phyloP scores from a whole-genome alignment of 116 monocot genomes.

The Cymodocea nodosa region DNA sequence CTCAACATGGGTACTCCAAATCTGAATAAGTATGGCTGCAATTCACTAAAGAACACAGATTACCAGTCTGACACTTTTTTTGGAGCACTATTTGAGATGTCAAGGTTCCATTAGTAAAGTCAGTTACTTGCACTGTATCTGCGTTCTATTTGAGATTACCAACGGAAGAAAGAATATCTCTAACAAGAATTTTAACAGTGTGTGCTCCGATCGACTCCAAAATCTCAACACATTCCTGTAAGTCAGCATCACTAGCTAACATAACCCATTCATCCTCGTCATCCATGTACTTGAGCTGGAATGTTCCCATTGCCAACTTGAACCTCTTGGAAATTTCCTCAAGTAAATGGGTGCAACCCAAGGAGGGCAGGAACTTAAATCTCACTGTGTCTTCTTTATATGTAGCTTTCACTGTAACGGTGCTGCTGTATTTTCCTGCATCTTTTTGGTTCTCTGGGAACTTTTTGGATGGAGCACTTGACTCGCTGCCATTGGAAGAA shows the following conservation, averaged over 20 bases:
- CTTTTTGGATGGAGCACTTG: constrained; percentile 38
- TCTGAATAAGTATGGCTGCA: too few species aligned
- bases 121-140: too few species aligned
- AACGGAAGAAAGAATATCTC: constrained; percentile 17
- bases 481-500: constrained; percentile 62
- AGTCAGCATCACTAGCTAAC: constrained; percentile 42
- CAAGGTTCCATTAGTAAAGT: background rate
- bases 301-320: constrained; percentile 34
- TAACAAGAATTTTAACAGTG: constrained; percentile 43
- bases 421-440: background rate
- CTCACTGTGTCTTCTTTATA: constrained; percentile 65
- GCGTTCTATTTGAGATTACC: constrained; percentile 44
- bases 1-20: too few species aligned
- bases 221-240: constrained; percentile 56
- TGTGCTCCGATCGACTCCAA: constrained; percentile 29
- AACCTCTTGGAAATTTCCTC: constrained; percentile 63
- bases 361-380: constrained; percentile 51
- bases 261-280: constrained; percentile 92
- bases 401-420: constrained; percentile 61
- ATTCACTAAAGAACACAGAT: too few species aligned
- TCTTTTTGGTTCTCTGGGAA: constrained; percentile 7
- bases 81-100: background rate
- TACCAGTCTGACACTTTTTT: too few species aligned
- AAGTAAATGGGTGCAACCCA: constrained; percentile 35
- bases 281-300: constrained; percentile 80